Conservation (phyloP, 352 stramenopile genomes). For the Phytophthora tubulina region DNA sequence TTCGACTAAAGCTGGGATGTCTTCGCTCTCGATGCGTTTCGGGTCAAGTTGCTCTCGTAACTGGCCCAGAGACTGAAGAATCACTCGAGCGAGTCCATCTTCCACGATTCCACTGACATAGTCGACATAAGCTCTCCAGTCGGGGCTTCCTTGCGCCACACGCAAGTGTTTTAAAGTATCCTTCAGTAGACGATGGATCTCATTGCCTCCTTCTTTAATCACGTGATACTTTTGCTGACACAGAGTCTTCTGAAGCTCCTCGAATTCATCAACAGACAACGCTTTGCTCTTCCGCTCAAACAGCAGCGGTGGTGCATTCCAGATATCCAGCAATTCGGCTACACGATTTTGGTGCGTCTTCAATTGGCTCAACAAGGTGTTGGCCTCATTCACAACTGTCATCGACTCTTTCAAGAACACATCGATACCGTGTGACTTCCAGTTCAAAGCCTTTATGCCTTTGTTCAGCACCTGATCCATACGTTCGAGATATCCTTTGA, state of each 20-base stretch:
- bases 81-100: slow-evolving; percentile 77
- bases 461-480: slow-evolving; percentile 92
- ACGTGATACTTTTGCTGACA: slow-evolving; percentile 86
- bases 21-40: slow-evolving; percentile 81
- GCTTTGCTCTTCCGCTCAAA: slow-evolving; percentile 91
- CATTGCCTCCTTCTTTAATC: slow-evolving; percentile 91
- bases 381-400: slow-evolving; percentile 91
- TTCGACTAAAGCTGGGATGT: slow-evolving; percentile 89
- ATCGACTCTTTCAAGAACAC: slow-evolving; percentile 92
- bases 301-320: slow-evolving; percentile 77
- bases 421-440: slow-evolving; percentile 94
- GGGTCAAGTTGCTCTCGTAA: slow-evolving; percentile 89
- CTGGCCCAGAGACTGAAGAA: slow-evolving; percentile 73
- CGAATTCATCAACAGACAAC: slow-evolving; percentile 84
- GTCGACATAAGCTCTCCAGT: slow-evolving; percentile 94
- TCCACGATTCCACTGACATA: slow-evolving; percentile 93
- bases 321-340: slow-evolving; percentile 79
- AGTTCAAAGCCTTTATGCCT: slow-evolving; percentile 92
- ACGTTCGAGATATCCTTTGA: slow-evolving; percentile 89
- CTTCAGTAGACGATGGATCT: slow-evolving; percentile 91
- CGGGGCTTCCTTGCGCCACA: slow-evolving; percentile 89
- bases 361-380: slow-evolving; percentile 85
- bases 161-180: slow-evolving; percentile 92
- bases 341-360: slow-evolving; percentile 90
- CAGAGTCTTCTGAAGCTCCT: slow-evolving; percentile 78